A percentile compares a stretch with the other conserved stretches of the same genome.
Evolutionary conservation across 2,329 filamentous ascomycete genomes (phyloP).

Genomic region (Hirsutella rhossiliensis): DNA sequence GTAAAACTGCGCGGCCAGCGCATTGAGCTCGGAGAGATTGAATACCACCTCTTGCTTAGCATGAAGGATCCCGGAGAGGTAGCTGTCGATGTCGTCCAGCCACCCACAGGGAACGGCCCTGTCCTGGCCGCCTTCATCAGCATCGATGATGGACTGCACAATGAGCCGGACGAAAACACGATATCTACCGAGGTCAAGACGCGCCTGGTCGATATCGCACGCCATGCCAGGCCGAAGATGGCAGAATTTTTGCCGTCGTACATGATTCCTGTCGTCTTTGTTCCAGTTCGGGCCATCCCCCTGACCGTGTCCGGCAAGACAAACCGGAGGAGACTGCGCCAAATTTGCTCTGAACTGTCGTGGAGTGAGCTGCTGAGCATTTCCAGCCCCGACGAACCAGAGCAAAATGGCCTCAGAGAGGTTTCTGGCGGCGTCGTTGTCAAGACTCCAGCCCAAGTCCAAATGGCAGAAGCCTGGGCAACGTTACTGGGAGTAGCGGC

Average conservation of each 20-base stretch:
- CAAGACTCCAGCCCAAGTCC: no score
- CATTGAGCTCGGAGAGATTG: slow-evolving; percentile 1
- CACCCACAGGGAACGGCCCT: neutral
- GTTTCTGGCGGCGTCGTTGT: no score
- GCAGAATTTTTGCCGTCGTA: neutral
- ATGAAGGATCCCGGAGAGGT: neutral
- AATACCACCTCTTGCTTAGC: neutral
- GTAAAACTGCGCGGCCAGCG: slow-evolving; percentile 30
- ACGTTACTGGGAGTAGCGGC: slow-evolving; percentile 1
- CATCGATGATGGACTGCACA: neutral
- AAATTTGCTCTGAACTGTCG: neutral
- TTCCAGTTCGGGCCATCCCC: neutral
- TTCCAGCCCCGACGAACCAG: neutral
- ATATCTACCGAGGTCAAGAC: neutral
- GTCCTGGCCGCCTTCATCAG: neutral
- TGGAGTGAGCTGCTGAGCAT: neutral
- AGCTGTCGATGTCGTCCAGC: neutral
- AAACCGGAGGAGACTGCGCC: neutral
- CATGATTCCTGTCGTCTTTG: neutral
- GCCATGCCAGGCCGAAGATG: neutral
- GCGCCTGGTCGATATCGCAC: neutral
- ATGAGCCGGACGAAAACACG: neutral
- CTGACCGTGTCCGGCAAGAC: neutral
- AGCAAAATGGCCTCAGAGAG: neutral
- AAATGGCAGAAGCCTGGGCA: slow-evolving; percentile 2